Base-by-base conservation (phyloP, 495 filamentous ascomycete species). In the Aspergillus kassunensis region DNA sequence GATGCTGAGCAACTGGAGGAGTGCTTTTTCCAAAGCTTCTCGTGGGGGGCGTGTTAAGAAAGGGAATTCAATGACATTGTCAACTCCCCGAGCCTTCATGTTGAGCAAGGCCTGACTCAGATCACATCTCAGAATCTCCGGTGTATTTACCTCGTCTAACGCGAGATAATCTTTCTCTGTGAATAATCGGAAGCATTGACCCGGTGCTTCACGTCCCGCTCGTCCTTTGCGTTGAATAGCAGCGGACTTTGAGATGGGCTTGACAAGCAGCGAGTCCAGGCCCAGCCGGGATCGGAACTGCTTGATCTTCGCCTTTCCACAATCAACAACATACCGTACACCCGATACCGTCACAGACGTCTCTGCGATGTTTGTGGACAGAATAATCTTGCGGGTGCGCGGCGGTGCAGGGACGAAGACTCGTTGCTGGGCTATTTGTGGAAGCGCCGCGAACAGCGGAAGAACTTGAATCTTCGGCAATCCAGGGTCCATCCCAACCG, bases 311-410 rank as follows among this genome's bases (percentile, higher is more conserved):
- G 86, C 87, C 61, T 96, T 96, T 20, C 95, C 95, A 59, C 88
- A 87, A 63, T 99, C 95, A 24, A 99, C 76, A 24, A 99, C 95
- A 60, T 82, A 89, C 2, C 90, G 82, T 4, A 99, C 90, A 2
- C 95, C 95, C 7, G 92, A 84, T 0, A 99, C 91, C 0, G 95
- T 99, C 47, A 99, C 86, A 1, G 95, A 99, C 0, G 95, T 97
- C 61, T 99, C 95, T 19, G 95, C 95, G 56, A 99, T 97, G 66
- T 99, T 99, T 12, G 95, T 99, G 0, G 91, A 81, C 3, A 99
- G 76, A 10, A 99, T 89, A 7, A 99, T 70, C 59, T 97, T 99
- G 33, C 95, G 80, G 0, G 87, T 95, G 16, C 76, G 75, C 9
- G 81, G 79, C 1, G 88, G 86, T 23, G 89, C 76, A 6, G 86